These are phyloP conservation scores for Trichoderma brevicompactum DNA, from an alignment of 2,329 filamentous ascomycete genomes.

Conservation along the genomic window DNA sequence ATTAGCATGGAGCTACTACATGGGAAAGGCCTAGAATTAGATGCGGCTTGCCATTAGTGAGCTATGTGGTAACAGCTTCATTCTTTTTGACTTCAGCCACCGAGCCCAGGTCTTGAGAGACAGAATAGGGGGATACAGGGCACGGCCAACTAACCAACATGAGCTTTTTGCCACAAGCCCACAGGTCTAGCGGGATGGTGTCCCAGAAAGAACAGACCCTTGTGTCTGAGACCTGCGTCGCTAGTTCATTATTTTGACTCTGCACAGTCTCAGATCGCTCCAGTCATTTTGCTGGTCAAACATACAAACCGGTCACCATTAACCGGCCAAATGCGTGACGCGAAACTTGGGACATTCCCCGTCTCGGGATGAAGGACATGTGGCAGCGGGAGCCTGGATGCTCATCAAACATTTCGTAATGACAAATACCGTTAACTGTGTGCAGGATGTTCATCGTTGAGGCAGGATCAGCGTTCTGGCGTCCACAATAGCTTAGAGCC, in stretches of 20 bases:
- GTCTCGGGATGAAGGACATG: constrained; percentile 5
- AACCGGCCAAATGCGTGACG: background rate
- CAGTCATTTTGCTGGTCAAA: background rate
- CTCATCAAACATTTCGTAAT: background rate
- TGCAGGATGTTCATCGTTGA: background rate
- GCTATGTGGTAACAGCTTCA: background rate
- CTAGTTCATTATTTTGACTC: background rate
- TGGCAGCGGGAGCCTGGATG: background rate
- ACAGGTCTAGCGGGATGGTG: background rate
- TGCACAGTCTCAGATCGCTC: constrained; percentile 7
- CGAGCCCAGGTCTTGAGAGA: background rate
- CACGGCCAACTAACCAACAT: background rate
- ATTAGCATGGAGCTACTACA: background rate
- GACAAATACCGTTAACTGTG: constrained; percentile 9
- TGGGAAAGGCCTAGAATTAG: background rate
- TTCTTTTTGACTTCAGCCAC: constrained; percentile 4
- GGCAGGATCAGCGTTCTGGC: background rate
- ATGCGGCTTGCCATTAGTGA: background rate
- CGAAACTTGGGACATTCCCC: constrained; percentile 4
- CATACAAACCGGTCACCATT: background rate
- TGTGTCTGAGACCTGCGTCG: constrained; percentile 4
- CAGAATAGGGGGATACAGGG: background rate
- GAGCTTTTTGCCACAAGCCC: background rate
- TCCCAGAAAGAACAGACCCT: background rate
- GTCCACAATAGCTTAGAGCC: background rate